phyloP scores from a whole-genome alignment of 805 yeast species.

The Saccharomycopsis selenospora region DNA sequence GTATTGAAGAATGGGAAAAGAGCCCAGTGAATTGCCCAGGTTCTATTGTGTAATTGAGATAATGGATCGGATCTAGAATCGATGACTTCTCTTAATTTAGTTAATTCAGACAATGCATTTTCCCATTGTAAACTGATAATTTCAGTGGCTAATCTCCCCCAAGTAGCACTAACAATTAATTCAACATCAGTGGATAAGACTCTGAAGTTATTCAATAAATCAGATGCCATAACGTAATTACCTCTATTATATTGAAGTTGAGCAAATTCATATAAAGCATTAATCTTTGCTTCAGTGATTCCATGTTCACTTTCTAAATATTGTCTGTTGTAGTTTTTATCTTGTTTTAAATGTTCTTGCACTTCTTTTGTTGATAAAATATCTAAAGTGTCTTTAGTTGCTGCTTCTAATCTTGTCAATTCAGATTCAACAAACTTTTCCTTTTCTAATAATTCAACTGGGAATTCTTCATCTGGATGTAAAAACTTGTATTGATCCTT shows the following conservation, averaged over 20 bases:
- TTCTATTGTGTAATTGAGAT: constrained; percentile 53
- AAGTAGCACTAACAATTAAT: constrained; percentile 47
- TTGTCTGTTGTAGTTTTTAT: constrained; percentile 45
- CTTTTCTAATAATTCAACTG: constrained; percentile 35
- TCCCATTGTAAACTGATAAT: constrained; percentile 48
- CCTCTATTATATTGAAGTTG: constrained; percentile 59
- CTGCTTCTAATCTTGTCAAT: constrained; percentile 32
- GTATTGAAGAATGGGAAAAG: constrained; percentile 54
- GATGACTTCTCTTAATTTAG: constrained; percentile 48
- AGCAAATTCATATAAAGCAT: constrained; percentile 50
- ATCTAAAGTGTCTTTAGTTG: constrained; percentile 39
- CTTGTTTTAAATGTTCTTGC: constrained; percentile 45
- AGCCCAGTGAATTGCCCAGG: constrained; percentile 67
- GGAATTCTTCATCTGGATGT: constrained; percentile 34
- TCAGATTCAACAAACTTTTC: constrained; percentile 35
- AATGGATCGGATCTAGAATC: constrained; percentile 52
- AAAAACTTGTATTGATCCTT: constrained; percentile 38
- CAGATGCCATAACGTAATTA: constrained; percentile 52
- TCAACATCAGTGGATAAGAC: constrained; percentile 46
- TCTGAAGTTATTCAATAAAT: constrained; percentile 50
- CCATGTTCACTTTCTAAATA: constrained; percentile 38
- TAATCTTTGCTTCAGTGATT: constrained; percentile 42
- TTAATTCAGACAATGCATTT: constrained; percentile 45
- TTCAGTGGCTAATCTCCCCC: constrained; percentile 64
- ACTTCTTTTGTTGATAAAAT: constrained; percentile 43